Conservation (phyloP, 805 yeast genomes). For the Metschnikowia cubensis region DNA sequence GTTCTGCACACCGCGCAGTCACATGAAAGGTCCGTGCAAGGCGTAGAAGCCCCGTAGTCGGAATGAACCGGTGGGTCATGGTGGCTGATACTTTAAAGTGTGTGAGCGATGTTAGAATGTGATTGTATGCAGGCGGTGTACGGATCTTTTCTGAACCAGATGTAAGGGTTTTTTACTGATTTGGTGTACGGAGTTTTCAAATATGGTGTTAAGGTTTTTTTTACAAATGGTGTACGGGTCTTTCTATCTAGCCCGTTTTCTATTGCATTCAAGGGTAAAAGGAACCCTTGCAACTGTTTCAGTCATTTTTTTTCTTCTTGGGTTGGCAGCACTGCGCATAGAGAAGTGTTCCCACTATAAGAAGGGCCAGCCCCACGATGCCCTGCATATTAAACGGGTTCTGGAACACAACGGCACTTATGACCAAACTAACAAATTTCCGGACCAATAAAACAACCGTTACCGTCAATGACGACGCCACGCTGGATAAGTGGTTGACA, state of each 20-base stretch:
- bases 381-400: slow-evolving; percentile 38
- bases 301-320: neutral
- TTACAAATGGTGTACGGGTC: too few species aligned
- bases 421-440: slow-evolving; percentile 54
- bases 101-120: too few species aligned
- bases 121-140: neutral
- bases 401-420: slow-evolving; percentile 54
- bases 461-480: slow-evolving; percentile 58
- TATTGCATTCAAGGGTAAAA: too few species aligned
- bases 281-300: neutral
- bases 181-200: too few species aligned
- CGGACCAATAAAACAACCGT: slow-evolving; percentile 58
- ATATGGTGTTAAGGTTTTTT: too few species aligned
- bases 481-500: slow-evolving; percentile 58
- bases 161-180: too few species aligned
- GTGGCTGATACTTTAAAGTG: neutral
- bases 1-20: slow-evolving; percentile 5
- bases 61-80: slow-evolving; percentile 1
- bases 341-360: slow-evolving; percentile 52
- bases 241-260: too few species aligned
- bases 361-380: slow-evolving; percentile 46
- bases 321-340: slow-evolving; percentile 24
- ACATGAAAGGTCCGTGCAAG: slow-evolving; percentile 1
- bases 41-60: neutral
- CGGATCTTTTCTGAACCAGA: too few species aligned